Percentiles rank a stretch among this genome's conserved stretches.
phyloP scores from a whole-genome alignment of 2,329 filamentous ascomycete species.

The Nothophaeocryptopus gaeumannii region DNA sequence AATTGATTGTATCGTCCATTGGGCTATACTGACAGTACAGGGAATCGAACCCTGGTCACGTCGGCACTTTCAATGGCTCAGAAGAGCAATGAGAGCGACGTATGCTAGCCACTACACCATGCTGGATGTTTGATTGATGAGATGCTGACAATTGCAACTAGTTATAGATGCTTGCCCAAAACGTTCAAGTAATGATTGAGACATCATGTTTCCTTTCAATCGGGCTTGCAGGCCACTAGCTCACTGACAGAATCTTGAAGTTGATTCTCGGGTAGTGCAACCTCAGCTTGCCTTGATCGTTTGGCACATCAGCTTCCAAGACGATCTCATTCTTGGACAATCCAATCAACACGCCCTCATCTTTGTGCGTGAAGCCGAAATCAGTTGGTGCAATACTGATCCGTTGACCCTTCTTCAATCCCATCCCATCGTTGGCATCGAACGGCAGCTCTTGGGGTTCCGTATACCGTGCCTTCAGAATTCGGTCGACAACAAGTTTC shows the following conservation, averaged over 20 bases:
- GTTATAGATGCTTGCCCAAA: too few species aligned
- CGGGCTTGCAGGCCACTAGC: not conserved
- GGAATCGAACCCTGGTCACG: too few species aligned
- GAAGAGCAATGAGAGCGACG: too few species aligned
- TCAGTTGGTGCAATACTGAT: conserved; percentile 19
- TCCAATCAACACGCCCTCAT: conserved; percentile 15
- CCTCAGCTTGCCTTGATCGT: conserved; percentile 12
- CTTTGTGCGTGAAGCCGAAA: conserved; percentile 22
- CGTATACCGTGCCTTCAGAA: conserved; percentile 9
- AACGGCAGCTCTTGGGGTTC: conserved; percentile 5
- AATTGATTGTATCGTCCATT: too few species aligned
- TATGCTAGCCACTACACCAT: too few species aligned
- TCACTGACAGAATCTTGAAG: conserved; percentile 16
- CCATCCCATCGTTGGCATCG: conserved; percentile 15
- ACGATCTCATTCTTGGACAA: conserved; percentile 18
- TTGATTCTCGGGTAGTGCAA: conserved; percentile 24
- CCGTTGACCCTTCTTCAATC: conserved; percentile 12
- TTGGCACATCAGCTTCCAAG: conserved; percentile 15
- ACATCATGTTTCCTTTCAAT: too few species aligned
- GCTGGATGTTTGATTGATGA: too few species aligned
- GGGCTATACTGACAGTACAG: too few species aligned
- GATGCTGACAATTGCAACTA: too few species aligned
- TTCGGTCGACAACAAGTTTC: conserved; percentile 13
- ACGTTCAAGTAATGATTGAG: too few species aligned
- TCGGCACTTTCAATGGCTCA: too few species aligned